Conservation (phyloP, 73 alveolate genomes). For the Paramecium pentaurelia region DNA sequence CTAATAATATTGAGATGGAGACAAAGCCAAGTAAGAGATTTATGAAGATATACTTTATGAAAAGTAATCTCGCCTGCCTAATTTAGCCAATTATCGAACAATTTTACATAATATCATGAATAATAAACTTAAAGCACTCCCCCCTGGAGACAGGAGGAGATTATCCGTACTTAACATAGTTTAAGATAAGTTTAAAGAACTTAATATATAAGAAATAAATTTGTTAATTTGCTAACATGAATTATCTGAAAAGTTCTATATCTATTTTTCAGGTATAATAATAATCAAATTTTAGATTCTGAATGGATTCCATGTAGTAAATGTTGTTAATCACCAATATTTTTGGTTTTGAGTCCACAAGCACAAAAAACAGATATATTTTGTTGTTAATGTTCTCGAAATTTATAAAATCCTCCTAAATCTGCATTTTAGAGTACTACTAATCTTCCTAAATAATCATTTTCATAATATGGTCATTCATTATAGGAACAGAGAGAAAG, state of each 20-base stretch:
- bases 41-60: not conserved
- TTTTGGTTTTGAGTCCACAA: not conserved
- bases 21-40: constrained; percentile 22
- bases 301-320: constrained; percentile 17
- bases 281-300: not conserved
- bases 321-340: not conserved
- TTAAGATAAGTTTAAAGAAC: constrained; percentile 12
- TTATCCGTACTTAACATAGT: not conserved
- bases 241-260: not conserved
- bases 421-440: not conserved
- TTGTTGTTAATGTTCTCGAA: constrained; percentile 10
- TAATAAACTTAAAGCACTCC: not conserved
- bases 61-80: not conserved
- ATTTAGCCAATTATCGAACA: not conserved
- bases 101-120: not conserved
- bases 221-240: not conserved
- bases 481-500: not conserved
- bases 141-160: constrained; percentile 21
- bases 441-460: not conserved
- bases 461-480: not conserved
- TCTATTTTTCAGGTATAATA: not conserved
- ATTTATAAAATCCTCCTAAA: not conserved
- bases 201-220: not conserved
- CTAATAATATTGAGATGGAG: not conserved
- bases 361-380: not conserved